Conservation (phyloP, 2,329 filamentous ascomycete genomes). For the Cadophora luteo-olivacea region DNA sequence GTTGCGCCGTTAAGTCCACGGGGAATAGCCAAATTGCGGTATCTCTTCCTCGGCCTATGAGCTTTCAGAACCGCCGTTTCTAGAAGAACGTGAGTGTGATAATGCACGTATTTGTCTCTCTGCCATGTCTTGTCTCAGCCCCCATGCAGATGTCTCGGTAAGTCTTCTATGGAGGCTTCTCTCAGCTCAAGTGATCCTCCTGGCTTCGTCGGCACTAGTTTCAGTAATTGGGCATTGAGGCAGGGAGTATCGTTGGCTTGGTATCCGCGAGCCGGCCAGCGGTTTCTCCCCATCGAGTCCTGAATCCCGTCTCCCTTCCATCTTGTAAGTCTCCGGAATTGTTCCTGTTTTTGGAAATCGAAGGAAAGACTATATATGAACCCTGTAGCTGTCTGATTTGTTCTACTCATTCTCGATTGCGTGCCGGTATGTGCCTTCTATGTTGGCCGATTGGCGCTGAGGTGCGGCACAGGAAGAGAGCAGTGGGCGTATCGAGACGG, state of each 20-base stretch:
- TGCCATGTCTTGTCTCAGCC: not conserved
- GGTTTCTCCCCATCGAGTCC: not conserved
- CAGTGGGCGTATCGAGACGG: not conserved
- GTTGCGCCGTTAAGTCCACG: not conserved
- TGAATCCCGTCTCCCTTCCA: not conserved
- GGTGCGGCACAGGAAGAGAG: not conserved
- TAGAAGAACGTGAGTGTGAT: not conserved
- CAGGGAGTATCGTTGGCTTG: not conserved
- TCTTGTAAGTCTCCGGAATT: too few relatives aligned
- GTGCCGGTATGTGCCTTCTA: not conserved
- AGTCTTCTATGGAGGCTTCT: slow-evolving; percentile 6
- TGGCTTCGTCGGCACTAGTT: not conserved
- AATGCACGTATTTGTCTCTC: not conserved
- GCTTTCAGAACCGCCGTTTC: not conserved
- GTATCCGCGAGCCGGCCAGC: slow-evolving; percentile 6
- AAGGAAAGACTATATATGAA: not conserved
- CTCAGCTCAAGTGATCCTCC: not conserved
- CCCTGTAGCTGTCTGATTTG: not conserved
- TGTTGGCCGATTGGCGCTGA: not conserved
- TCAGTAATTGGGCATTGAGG: not conserved
- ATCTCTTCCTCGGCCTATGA: not conserved
- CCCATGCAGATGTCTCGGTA: not conserved
- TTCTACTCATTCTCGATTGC: not conserved
- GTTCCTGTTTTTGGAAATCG: not conserved
- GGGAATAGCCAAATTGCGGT: not conserved